Evolutionary conservation across 495 filamentous ascomycete species (phyloP), one percentile per base, ranked within the genome.

Genomic region (Xylaria grammica): DNA sequence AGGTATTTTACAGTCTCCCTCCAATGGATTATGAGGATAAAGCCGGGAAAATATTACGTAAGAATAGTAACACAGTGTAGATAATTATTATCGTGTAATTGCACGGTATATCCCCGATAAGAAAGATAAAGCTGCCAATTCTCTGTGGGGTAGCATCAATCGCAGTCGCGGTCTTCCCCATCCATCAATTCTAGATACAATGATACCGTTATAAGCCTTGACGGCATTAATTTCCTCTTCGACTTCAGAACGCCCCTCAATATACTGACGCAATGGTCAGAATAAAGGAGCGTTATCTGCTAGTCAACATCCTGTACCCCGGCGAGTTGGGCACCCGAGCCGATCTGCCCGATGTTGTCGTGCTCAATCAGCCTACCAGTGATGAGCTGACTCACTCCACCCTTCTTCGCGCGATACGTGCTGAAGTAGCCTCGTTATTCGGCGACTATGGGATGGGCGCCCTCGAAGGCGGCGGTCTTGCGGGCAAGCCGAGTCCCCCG

Each of bases 261-360:
- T 30, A 8, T n/a, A 11, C 15, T 32, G n/a, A 30, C 55, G 76
- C 46, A n/a, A 99, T 99, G 95, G 95, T 98, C 64, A 92, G 95
- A 71, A 80, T 97, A 67, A 99, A 99, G 80, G 86, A 95, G 75
- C 90, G 95, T 63, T 99, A 99, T 74, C 88, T 99, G 42, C 86
- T 98, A 32, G 84, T 97, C 56, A 89, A 93, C 74, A 93, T 97
- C 70, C 85, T 97, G 62, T 97, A 97, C 75, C 91, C 94, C 15
- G 84, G 88, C 15, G 74, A 79, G 30, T 75, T 74, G 44, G 77
- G 77, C 60, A 68, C 59, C 60, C 74, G 75, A 40, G 36, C 65
- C 24, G 66, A 77, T 29, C 68, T 88, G 15, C 81, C 87, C 1
- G 81, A 83, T 68, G 66, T 89, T 55, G 73, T 96, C 19, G 81